Conservation (phyloP, 352 stramenopile species). For the Phytopythium helicoides region DNA sequence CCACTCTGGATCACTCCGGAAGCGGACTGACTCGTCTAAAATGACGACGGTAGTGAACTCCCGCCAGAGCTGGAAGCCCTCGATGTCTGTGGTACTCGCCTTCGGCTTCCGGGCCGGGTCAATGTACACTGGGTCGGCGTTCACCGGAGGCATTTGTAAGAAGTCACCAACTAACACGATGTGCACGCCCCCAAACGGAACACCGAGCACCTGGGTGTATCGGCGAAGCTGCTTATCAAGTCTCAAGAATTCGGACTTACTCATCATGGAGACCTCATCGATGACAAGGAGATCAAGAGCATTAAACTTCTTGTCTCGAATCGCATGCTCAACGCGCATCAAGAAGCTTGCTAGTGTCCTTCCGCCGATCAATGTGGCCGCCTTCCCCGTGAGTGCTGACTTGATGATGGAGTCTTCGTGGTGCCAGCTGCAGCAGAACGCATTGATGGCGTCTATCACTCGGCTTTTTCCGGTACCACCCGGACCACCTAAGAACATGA, state of each 20-base stretch:
- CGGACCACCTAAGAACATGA: slow-evolving; percentile 6
- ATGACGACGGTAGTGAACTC: slow-evolving; percentile 6
- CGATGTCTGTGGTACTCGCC: background rate
- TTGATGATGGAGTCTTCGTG: background rate
- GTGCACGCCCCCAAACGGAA: slow-evolving; percentile 4
- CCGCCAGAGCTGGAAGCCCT: slow-evolving; percentile 8
- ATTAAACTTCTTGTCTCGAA: background rate
- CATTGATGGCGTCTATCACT: slow-evolving; percentile 7
- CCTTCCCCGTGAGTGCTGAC: no score
- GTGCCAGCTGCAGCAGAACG: slow-evolving; percentile 6
- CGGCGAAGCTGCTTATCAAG: slow-evolving; percentile 5
- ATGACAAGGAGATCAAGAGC: slow-evolving; percentile 6
- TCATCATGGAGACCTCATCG: slow-evolving; percentile 8
- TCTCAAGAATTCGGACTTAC: background rate
- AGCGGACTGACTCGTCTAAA: slow-evolving; percentile 5
- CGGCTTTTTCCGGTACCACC: slow-evolving; percentile 6
- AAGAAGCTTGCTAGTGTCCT: slow-evolving; percentile 3
- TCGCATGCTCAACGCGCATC: background rate
- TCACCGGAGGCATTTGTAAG: no score
- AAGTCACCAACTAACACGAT: no score
- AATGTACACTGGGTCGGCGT: background rate
- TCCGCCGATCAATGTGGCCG: background rate
- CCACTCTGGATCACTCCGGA: slow-evolving; percentile 3
- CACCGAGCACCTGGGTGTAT: slow-evolving; percentile 3
- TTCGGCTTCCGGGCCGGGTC: slow-evolving; percentile 1